These are phyloP conservation scores for Aspergillus intermedius DNA, from an alignment of 2,329 filamentous ascomycete genomes.

Conservation along the genomic window DNA sequence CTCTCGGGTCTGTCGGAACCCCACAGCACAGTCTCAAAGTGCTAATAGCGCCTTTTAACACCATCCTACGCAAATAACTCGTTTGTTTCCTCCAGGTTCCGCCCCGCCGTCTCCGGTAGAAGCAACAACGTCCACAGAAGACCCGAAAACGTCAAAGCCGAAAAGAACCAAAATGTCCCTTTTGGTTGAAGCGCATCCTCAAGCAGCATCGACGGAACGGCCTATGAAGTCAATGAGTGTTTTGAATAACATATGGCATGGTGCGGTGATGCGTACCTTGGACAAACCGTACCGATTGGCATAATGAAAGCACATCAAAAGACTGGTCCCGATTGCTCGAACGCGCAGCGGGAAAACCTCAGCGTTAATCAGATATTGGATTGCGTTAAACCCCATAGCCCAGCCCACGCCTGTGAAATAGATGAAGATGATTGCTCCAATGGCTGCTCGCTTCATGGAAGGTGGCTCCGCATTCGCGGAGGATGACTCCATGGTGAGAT, in stretches of 20 bases:
- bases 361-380: slow-evolving; percentile 42
- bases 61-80: background rate
- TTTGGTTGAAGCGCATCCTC: slow-evolving; percentile 39
- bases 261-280: slow-evolving; percentile 43
- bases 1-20: no score
- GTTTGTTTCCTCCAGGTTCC: slow-evolving; percentile 25
- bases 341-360: slow-evolving; percentile 42
- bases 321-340: slow-evolving; percentile 35
- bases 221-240: background rate
- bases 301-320: slow-evolving; percentile 42
- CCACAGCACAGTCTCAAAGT: no score
- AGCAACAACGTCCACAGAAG: slow-evolving; percentile 63
- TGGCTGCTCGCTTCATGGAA: slow-evolving; percentile 8
- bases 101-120: slow-evolving; percentile 64
- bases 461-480: slow-evolving; percentile 22
- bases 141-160: slow-evolving; percentile 59
- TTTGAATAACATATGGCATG: slow-evolving; percentile 16
- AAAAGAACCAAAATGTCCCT: slow-evolving; percentile 72
- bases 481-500: slow-evolving; percentile 31
- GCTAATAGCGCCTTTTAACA: no score
- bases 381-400: slow-evolving; percentile 44
- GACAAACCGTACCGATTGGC: slow-evolving; percentile 29
- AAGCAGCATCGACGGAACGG: slow-evolving; percentile 15
- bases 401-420: slow-evolving; percentile 41
- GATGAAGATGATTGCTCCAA: slow-evolving; percentile 38